Base-by-base conservation (phyloP, 805 yeast genomes). In the Maudiozyma pseudohumilis region DNA sequence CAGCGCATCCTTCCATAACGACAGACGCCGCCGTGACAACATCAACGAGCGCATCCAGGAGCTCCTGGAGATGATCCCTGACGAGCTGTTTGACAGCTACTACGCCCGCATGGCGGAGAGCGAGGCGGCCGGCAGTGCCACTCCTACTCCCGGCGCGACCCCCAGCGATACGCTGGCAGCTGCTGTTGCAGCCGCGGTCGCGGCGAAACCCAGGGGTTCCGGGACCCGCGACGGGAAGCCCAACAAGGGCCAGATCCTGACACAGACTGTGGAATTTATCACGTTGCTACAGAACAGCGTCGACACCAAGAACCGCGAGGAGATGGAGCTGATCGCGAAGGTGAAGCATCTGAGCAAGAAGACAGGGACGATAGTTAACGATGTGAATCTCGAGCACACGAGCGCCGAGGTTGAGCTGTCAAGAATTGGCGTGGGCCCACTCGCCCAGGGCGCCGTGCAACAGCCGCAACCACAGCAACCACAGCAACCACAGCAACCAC, bases 151-250 rank as follows among this genome's bases (percentile, higher is more conserved):
- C 13, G 25, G 32, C 21, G 15, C 16, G 6, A 10, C 16, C 6
- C 8, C 12, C n/a, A 25, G 16, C 5, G 20, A 24, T 6, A 20
- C 44, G 32, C 18, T 22, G 4, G 34, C 32, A 17, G 40, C 46
- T n/a, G 41, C 46, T 3, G 27, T 36, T 17, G 35, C 41, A 19
- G 25, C 39, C 10, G 17, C 34, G 6, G 26, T 32, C 2, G 37
- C 45, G 7, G 36, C 47, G 11, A 52, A 45, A 31, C 35, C 42
- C 1, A 69, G 67, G 45, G 70, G 74, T 3, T 65, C 74, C 5
- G 89, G 89, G 0, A 81, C 89, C 1, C 80, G 78, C 45, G 89
- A 81, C 49, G 92, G 89, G 2, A 81, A 80, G 47, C 94, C 94
- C 0, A 82, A 81, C 52, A 83, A 83, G 59, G 94, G 94, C 2